Conservation (phyloP, 2,329 filamentous ascomycete species). For the Colletotrichum horii region DNA sequence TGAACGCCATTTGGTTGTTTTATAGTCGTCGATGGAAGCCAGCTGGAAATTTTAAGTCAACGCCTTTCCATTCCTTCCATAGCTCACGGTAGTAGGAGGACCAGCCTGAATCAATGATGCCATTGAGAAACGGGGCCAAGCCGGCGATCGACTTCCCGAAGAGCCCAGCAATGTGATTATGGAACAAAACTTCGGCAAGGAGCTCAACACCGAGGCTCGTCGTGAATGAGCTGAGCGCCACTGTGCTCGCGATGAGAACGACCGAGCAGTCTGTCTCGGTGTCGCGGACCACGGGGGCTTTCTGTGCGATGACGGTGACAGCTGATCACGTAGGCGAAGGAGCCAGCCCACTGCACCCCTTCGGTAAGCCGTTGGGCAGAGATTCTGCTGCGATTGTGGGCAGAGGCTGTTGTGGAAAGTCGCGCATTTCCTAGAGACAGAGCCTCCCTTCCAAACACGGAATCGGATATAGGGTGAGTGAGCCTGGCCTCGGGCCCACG, state of each 20-base stretch:
- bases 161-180: not conserved
- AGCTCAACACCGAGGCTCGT: constrained; percentile 8
- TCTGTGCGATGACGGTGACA: constrained; percentile 34
- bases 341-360: constrained; percentile 25
- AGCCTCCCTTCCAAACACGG: constrained; percentile 24
- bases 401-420: constrained; percentile 16
- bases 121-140: not conserved
- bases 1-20: not conserved
- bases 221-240: constrained; percentile 32
- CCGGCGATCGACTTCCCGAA: not conserved
- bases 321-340: constrained; percentile 26
- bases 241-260: constrained; percentile 24
- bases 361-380: constrained; percentile 32
- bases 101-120: not conserved
- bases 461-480: constrained; percentile 30
- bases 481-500: constrained; percentile 29
- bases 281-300: constrained; percentile 33
- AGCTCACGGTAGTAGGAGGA: not conserved
- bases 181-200: not conserved
- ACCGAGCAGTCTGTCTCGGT: constrained; percentile 38
- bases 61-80: not conserved
- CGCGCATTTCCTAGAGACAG: constrained; percentile 22
- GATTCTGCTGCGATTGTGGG: not conserved
- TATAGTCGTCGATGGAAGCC: not conserved
- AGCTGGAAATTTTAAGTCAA: not conserved